phyloP scores from a whole-genome alignment of 2,329 filamentous ascomycete species.

The Simplicillium aogashimaense region DNA sequence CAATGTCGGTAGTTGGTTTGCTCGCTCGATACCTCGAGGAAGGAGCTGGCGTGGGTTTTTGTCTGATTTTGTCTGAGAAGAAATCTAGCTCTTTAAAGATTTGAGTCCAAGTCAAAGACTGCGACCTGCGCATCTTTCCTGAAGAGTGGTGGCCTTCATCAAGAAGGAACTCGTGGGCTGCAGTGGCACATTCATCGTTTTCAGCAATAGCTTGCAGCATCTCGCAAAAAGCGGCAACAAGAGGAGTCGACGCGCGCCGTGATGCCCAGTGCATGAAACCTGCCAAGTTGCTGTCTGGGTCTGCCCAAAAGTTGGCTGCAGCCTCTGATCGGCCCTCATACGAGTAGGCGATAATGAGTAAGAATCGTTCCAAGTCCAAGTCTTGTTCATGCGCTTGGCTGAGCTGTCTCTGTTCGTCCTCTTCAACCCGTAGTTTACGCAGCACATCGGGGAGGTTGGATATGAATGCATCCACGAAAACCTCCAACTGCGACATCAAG shows the following conservation, averaged over 20 bases:
- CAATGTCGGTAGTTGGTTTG: constrained; percentile 54
- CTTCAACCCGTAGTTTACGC: constrained; percentile 73
- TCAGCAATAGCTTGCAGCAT: constrained; percentile 85
- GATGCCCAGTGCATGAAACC: constrained; percentile 98
- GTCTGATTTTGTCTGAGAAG: constrained; percentile 69
- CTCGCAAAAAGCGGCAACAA: constrained; percentile 93
- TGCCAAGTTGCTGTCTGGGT: constrained; percentile 84
- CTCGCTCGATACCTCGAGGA: constrained; percentile 39
- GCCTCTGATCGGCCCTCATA: constrained; percentile 81
- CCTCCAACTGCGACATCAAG: constrained; percentile 73
- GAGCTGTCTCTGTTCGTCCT: constrained; percentile 74
- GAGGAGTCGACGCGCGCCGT: constrained; percentile 84
- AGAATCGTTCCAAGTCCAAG: constrained; percentile 75
- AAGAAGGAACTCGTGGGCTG: constrained; percentile 79
- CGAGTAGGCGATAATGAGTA: constrained; percentile 84
- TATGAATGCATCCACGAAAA: constrained; percentile 85
- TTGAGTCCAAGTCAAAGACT: constrained; percentile 84
- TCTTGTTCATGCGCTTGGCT: constrained; percentile 57
- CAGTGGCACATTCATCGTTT: constrained; percentile 70
- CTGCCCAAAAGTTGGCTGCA: constrained; percentile 82
- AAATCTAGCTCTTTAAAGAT: constrained; percentile 86
- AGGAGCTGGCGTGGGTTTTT: constrained; percentile 46
- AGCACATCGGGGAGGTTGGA: constrained; percentile 91
- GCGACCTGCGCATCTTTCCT: constrained; percentile 70
- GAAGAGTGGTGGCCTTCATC: constrained; percentile 70